Percentiles rank a stretch among this genome's conserved stretches.
Evolutionary conservation across 2,329 filamentous ascomycete genomes (phyloP).

Genomic region (Penicillium sp.): DNA sequence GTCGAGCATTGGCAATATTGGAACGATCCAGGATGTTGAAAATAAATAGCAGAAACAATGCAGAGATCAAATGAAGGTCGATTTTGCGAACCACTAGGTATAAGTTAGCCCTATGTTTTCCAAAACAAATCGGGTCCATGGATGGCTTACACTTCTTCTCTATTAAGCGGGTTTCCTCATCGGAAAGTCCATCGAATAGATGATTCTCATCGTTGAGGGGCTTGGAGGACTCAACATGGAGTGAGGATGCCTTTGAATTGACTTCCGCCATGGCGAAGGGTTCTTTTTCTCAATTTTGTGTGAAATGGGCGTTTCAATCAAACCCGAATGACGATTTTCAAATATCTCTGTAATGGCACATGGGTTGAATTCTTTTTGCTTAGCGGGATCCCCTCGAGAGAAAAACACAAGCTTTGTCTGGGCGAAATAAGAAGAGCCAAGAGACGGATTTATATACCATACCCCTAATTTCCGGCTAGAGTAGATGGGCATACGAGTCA

Average conservation of each 20-base stretch:
- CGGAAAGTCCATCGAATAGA: not conserved
- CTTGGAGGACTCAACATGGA: slow-evolving; percentile 7
- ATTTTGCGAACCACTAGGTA: slow-evolving; percentile 18
- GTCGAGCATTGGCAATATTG: slow-evolving; percentile 67
- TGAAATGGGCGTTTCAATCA: too few species aligned
- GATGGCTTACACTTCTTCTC: not conserved
- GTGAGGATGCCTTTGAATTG: slow-evolving; percentile 7
- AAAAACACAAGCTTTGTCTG: not conserved
- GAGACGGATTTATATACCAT: not conserved
- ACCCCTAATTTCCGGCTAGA: not conserved
- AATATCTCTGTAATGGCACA: not conserved
- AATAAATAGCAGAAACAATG: slow-evolving; percentile 20
- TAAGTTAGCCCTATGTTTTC: not conserved
- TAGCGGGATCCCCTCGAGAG: not conserved
- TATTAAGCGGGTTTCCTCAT: not conserved
- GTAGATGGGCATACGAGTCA: not conserved
- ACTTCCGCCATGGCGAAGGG: slow-evolving; percentile 3
- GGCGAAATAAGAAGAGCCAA: not conserved
- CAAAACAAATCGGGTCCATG: too few species aligned
- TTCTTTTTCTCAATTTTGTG: not conserved
- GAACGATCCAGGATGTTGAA: slow-evolving; percentile 59
- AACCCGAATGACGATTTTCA: not conserved
- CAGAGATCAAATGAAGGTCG: slow-evolving; percentile 16
- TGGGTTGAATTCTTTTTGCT: not conserved
- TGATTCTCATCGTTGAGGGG: not conserved